Evolutionary conservation across 805 yeast species (phyloP).

Genomic region (Kluyveromyces nonfermentans): DNA sequence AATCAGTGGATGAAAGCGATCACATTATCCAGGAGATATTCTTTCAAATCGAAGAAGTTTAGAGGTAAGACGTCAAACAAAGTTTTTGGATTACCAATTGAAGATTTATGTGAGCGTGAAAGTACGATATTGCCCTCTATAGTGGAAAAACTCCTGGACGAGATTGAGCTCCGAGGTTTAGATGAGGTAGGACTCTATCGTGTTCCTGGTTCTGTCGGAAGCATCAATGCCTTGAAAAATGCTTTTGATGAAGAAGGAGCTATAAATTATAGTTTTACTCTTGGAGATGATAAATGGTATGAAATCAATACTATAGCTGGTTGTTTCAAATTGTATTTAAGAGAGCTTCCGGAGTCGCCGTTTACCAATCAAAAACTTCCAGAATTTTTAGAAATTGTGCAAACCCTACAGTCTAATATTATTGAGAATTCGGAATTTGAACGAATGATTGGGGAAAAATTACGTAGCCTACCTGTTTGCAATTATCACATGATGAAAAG

Average conservation of each 20-base stretch:
- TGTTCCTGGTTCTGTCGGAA: constrained; percentile 53
- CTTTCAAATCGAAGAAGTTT: constrained; percentile 34
- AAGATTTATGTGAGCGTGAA: constrained; percentile 67
- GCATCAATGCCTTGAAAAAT: constrained; percentile 42
- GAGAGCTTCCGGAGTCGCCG: constrained; percentile 82
- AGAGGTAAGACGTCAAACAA: constrained; percentile 35
- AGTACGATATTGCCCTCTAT: constrained; percentile 52
- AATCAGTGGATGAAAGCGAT: constrained; percentile 60
- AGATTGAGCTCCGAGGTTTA: constrained; percentile 77
- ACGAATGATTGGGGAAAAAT: constrained; percentile 20
- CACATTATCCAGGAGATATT: constrained; percentile 32
- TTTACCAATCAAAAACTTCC: constrained; percentile 60
- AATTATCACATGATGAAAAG: constrained; percentile 63
- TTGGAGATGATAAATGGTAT: constrained; percentile 51
- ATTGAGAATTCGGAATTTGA: constrained; percentile 20
- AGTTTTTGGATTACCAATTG: constrained; percentile 84
- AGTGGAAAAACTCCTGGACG: constrained; percentile 55
- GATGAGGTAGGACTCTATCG: constrained; percentile 90
- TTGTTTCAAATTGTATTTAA: constrained; percentile 69
- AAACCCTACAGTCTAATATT: constrained; percentile 14
- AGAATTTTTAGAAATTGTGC: constrained; percentile 36
- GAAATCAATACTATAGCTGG: constrained; percentile 86
- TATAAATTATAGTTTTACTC: constrained; percentile 33
- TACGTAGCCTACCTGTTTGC: constrained; percentile 45
- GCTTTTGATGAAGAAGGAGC: constrained; percentile 43